Conservation (phyloP, 495 filamentous ascomycete species). For the Cercophora scortea region DNA sequence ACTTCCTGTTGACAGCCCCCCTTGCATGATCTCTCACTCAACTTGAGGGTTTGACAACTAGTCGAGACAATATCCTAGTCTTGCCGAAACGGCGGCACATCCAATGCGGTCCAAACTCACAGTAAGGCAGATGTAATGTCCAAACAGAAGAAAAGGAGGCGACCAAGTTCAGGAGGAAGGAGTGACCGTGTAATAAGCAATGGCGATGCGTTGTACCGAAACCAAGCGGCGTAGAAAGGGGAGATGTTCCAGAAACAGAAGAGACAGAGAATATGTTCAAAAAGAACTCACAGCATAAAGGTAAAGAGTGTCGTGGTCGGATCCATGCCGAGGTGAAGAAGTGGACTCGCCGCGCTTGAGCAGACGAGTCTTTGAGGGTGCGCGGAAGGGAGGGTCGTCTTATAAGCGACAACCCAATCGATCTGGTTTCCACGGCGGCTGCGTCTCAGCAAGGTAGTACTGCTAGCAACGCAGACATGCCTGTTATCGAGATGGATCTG, state of each 20-base stretch:
- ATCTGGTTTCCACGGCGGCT: neutral
- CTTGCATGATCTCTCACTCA: neutral
- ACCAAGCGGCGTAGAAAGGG: slow-evolving; percentile 10
- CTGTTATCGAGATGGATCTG: neutral
- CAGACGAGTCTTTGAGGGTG: slow-evolving; percentile 9
- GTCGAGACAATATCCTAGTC: too few relatives aligned
- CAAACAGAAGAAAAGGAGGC: neutral
- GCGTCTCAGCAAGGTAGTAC: slow-evolving; percentile 5
- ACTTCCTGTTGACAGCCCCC: neutral
- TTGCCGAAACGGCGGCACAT: too few relatives aligned
- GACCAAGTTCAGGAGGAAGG: neutral
- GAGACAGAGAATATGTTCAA: slow-evolving; percentile 20
- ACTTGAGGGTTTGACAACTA: too few relatives aligned
- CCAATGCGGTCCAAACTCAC: neutral
- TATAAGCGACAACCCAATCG: slow-evolving; percentile 13
- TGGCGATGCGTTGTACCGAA: slow-evolving; percentile 5
- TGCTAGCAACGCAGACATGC: neutral
- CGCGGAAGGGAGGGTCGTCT: slow-evolving; percentile 6
- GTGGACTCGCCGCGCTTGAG: slow-evolving; percentile 19
- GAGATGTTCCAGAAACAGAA: slow-evolving; percentile 30
- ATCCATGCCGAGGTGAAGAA: slow-evolving; percentile 40
- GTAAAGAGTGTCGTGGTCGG: slow-evolving; percentile 68
- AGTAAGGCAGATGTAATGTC: neutral
- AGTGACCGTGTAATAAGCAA: neutral
- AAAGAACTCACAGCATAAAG: slow-evolving; percentile 58